A percentile compares a stretch with the other conserved stretches of the same genome.
phyloP scores from a whole-genome alignment of 208 protist species.

The Leishmania guyanensis region DNA sequence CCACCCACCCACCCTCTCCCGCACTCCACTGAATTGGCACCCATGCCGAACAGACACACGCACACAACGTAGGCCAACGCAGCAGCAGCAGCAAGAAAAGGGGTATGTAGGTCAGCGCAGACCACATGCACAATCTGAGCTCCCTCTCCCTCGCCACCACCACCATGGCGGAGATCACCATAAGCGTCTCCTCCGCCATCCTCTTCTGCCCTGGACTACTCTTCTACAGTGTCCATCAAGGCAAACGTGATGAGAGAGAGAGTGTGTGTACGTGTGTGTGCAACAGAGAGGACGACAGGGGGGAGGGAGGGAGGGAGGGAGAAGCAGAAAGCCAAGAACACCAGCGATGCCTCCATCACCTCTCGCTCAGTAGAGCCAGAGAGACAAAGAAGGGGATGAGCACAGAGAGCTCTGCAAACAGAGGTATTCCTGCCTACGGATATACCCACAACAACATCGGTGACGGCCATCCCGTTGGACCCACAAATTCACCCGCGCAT shows the following conservation, averaged over 20 bases:
- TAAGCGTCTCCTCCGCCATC: background rate
- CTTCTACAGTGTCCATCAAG: background rate
- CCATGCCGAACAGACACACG: conserved; percentile 1
- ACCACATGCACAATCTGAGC: background rate
- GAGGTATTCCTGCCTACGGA: background rate
- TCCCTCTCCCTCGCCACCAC: background rate
- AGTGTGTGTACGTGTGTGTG: background rate
- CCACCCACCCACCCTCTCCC: too few relatives aligned
- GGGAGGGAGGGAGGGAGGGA: background rate
- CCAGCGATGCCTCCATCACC: background rate
- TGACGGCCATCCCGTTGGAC: background rate
- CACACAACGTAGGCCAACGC: conserved; percentile 1
- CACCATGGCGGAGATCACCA: background rate
- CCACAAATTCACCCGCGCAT: background rate
- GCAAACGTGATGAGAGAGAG: background rate
- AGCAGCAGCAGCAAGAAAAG: background rate
- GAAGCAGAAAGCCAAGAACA: background rate
- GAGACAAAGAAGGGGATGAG: background rate
- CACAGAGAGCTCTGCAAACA: background rate
- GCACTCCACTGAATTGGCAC: background rate
- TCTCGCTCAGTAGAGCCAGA: background rate
- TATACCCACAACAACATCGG: background rate
- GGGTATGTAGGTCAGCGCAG: background rate
- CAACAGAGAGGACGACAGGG: background rate
- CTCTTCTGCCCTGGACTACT: background rate